phyloP scores from a whole-genome alignment of 176 grass and related monocot genomes.

The Echinochloa phyllopogon region DNA sequence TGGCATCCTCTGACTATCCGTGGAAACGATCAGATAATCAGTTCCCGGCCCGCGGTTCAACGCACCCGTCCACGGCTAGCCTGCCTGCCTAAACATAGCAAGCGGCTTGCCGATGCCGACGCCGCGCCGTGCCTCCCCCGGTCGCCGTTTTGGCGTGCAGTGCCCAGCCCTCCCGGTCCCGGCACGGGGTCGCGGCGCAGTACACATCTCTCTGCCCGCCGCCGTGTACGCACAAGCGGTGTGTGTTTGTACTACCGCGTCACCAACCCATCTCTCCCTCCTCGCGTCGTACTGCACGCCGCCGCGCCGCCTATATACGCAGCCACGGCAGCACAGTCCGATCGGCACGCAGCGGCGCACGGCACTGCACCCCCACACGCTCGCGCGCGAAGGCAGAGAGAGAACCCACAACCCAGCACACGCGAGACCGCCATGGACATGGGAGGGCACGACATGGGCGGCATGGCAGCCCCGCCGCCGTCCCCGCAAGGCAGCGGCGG shows the following conservation, averaged over 20 bases:
- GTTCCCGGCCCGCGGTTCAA: background rate
- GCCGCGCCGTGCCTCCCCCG: too few species aligned
- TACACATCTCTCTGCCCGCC: slow-evolving; percentile 1
- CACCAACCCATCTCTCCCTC: background rate
- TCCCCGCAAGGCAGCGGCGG: background rate
- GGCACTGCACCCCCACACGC: background rate
- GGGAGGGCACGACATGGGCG: slow-evolving; percentile 40
- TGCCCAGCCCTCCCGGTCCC: background rate
- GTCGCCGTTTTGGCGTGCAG: background rate
- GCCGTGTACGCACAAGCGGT: slow-evolving; percentile 19
- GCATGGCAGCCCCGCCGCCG: slow-evolving; percentile 5
- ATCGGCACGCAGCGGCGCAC: background rate
- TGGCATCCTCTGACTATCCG: background rate
- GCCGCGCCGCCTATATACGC: slow-evolving; percentile 19
- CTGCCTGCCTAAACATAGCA: too few species aligned
- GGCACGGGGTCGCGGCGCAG: background rate
- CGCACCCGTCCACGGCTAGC: background rate
- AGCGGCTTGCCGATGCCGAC: too few species aligned
- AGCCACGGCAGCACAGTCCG: background rate
- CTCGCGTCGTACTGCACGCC: slow-evolving; percentile 32
- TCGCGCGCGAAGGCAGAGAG: background rate
- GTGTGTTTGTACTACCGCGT: slow-evolving; percentile 17
- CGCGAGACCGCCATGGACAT: slow-evolving; percentile 41
- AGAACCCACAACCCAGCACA: background rate
- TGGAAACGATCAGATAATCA: background rate